phyloP scores from a whole-genome alignment of 2,329 filamentous ascomycete species.

The Hyphodiscus sp. region DNA sequence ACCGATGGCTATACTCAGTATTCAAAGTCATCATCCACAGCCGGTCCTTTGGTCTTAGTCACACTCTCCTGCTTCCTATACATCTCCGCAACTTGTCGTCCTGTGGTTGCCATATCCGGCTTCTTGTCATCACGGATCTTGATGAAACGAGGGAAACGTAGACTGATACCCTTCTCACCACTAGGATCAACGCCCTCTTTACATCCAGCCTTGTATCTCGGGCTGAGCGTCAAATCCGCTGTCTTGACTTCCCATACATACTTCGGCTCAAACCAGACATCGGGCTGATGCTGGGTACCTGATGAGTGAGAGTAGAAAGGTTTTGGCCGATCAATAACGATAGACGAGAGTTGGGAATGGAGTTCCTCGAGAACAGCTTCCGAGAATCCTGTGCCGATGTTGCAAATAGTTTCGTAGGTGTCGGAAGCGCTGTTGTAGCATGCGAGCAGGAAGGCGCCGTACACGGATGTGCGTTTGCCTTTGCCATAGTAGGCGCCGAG shows the following conservation, averaged over 20 bases:
- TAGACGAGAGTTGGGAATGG: conserved; percentile 65
- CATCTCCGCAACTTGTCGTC: conserved; percentile 89
- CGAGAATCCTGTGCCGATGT: conserved; percentile 95
- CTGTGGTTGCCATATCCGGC: conserved; percentile 79
- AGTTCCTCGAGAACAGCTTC: conserved; percentile 90
- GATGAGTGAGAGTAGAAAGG: conserved; percentile 87
- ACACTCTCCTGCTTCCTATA: conserved; percentile 88
- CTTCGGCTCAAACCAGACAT: conserved; percentile 95
- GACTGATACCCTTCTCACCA: conserved; percentile 72
- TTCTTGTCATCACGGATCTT: conserved; percentile 93
- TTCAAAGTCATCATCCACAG: conserved; percentile 96
- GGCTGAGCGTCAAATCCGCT: conserved; percentile 87
- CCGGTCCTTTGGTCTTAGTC: conserved; percentile 74
- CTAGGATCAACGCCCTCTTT: conserved; percentile 69
- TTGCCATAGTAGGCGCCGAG: conserved; percentile 90
- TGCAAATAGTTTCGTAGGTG: conserved; percentile 91
- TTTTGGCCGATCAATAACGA: conserved; percentile 83
- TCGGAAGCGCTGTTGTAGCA: conserved; percentile 81
- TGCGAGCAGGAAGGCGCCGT: conserved; percentile 90
- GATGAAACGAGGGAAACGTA: conserved; percentile 91
- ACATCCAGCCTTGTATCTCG: conserved; percentile 85
- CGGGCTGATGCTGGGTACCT: conserved; percentile 86
- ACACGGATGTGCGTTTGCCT: conserved; percentile 92
- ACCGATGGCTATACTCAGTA: conserved; percentile 53
- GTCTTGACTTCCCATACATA: conserved; percentile 98